Percentiles rank a stretch among this genome's conserved stretches.
phyloP scores from a whole-genome alignment of 1,284 basidiomycete genomes.

The Cryptococcus amylolentus region DNA sequence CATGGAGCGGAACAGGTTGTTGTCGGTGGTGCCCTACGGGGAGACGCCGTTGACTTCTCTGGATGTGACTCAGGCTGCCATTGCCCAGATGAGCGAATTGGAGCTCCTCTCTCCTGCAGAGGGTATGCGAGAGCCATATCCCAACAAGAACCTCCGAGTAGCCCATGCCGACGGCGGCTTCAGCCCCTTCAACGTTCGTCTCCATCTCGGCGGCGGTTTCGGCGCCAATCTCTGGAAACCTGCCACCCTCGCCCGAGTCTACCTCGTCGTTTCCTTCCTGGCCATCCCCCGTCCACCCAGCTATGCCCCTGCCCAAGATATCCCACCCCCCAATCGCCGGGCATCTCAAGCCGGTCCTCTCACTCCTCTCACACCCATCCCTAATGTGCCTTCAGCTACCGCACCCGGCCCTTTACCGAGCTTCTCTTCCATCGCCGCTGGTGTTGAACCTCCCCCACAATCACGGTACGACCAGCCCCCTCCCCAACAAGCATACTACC shows the following conservation, averaged over 20 bases:
- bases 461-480: slow-evolving; percentile 12
- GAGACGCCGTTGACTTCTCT: slow-evolving; percentile 21
- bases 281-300: slow-evolving; percentile 23
- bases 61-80: slow-evolving; percentile 31
- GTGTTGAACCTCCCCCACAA: slow-evolving; percentile 18
- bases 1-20: slow-evolving; percentile 26
- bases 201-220: slow-evolving; percentile 44
- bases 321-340: background rate
- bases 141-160: slow-evolving; percentile 41
- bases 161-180: slow-evolving; percentile 29
- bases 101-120: slow-evolving; percentile 40
- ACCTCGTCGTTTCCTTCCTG: slow-evolving; percentile 41
- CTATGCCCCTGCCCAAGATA: background rate
- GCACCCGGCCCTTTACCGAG: slow-evolving; percentile 13
- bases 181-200: slow-evolving; percentile 36
- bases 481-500: slow-evolving; percentile 10
- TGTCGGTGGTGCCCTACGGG: slow-evolving; percentile 24
- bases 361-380: slow-evolving; percentile 19
- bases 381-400: background rate
- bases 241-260: slow-evolving; percentile 30
- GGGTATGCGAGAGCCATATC: slow-evolving; percentile 44
- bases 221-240: slow-evolving; percentile 37
- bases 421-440: slow-evolving; percentile 24
- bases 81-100: slow-evolving; percentile 27
- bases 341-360: slow-evolving; percentile 15